Evolutionary conservation across 768 basidiomycete genomes (phyloP).

Genomic region (Suillus cothurnatus): DNA sequence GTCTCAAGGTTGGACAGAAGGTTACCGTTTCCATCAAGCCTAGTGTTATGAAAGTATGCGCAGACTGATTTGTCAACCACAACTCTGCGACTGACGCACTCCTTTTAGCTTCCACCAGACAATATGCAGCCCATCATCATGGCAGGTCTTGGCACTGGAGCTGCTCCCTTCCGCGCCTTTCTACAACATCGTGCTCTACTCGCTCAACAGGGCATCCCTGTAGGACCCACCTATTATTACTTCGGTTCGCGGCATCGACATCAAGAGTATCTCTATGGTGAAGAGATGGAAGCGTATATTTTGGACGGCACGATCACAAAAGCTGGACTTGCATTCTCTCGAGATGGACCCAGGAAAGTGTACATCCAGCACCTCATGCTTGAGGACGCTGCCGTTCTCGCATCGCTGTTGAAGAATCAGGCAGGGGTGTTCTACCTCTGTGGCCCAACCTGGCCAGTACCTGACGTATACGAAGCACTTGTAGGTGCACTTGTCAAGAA

Average conservation of each 20-base stretch:
- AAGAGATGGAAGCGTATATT: slow-evolving; percentile 94
- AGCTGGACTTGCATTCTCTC: slow-evolving; percentile 94
- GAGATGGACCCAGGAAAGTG: slow-evolving; percentile 89
- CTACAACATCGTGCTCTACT: slow-evolving; percentile 93
- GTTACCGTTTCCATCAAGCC: slow-evolving; percentile 98
- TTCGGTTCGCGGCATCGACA: slow-evolving; percentile 97
- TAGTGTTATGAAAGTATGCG: slow-evolving; percentile 93
- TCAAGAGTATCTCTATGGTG: slow-evolving; percentile 96
- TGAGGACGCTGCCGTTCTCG: slow-evolving; percentile 80
- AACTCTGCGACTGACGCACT: slow-evolving; percentile 13
- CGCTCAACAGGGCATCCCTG: slow-evolving; percentile 67
- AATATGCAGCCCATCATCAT: slow-evolving; percentile 92
- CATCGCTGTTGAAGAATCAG: slow-evolving; percentile 70
- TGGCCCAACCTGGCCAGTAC: slow-evolving; percentile 99
- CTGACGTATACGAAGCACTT: slow-evolving; percentile 94
- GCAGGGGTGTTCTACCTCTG: slow-evolving; percentile 93
- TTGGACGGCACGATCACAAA: slow-evolving; percentile 81
- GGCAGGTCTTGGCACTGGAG: slow-evolving; percentile 98
- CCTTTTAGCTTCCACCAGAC: slow-evolving; percentile 73
- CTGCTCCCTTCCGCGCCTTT: slow-evolving; percentile 99
- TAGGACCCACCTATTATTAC: slow-evolving; percentile 97
- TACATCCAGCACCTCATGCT: slow-evolving; percentile 99
- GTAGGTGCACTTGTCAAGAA: slow-evolving; percentile 78
- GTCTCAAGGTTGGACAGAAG: slow-evolving; percentile 81
- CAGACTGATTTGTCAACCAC: slow-evolving; percentile 5